phyloP scores from a whole-genome alignment of 2,329 filamentous ascomycete species.

The Coniochaeta hoffmannii region DNA sequence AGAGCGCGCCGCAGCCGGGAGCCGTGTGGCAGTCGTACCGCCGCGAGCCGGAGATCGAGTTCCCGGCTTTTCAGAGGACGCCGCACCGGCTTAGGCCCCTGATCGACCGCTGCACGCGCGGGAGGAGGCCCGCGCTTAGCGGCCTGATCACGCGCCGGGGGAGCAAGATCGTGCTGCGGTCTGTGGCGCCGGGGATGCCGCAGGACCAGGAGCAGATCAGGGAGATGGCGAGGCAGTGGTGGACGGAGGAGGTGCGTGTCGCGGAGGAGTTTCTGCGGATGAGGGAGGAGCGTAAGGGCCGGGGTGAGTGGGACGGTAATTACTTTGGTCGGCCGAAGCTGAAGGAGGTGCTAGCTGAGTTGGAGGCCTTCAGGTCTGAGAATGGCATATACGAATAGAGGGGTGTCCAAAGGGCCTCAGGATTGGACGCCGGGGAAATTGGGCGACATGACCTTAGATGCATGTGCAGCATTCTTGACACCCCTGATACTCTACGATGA shows the following conservation, averaged over 20 bases:
- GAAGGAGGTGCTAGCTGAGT: conserved; percentile 29
- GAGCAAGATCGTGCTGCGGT: conserved; percentile 34
- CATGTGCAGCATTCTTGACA: too few relatives aligned
- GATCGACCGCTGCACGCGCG: conserved; percentile 45
- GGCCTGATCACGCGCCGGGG: conserved; percentile 34
- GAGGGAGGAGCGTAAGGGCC: conserved; percentile 27
- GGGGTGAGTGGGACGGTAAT: conserved; percentile 42
- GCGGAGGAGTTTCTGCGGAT: conserved; percentile 39
- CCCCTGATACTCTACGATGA: too few relatives aligned
- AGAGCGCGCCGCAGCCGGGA: conserved; percentile 47
- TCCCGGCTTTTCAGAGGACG: conserved; percentile 42
- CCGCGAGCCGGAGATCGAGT: conserved; percentile 48
- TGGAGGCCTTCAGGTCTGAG: conserved; percentile 13
- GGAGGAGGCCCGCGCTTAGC: conserved; percentile 36
- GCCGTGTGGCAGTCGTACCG: conserved; percentile 53
- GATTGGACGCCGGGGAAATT: too few relatives aligned
- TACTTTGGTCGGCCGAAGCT: conserved; percentile 40
- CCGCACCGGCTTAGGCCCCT: conserved; percentile 36
- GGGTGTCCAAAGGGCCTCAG: too few relatives aligned
- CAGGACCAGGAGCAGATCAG: conserved; percentile 25
- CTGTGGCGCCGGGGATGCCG: conserved; percentile 19
- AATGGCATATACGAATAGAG: background rate
- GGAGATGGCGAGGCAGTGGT: conserved; percentile 34
- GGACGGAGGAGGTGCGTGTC: conserved; percentile 37
- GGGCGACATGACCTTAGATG: background rate